Evolutionary conservation across 805 yeast species (phyloP), one percentile per base, ranked within the genome.

Genomic region (Tanozyma kutaoensis): DNA sequence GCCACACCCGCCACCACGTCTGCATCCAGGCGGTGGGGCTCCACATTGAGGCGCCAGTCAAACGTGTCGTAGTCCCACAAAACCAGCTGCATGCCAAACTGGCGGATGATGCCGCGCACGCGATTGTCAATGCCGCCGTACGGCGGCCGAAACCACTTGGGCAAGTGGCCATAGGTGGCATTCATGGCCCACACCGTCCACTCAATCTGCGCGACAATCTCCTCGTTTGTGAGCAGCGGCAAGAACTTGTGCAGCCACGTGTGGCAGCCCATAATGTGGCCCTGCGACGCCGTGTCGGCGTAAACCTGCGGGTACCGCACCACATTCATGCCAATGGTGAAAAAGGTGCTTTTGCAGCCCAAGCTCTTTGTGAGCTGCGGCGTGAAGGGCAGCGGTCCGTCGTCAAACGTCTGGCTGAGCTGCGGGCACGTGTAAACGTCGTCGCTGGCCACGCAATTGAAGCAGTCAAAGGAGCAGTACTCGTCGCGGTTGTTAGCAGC

Each of bases 121-220:
- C 97, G 58, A 46, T 85, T 76, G 53, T 88, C 98, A 19, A 82
- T 63, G 0, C 94, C 96, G 1, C 97, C 98, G 46, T 82, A 88
- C 1, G 98, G 98, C 0, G 98, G 98, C 38, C 98, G 67, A 49
- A 80, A 88, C 80, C 88, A 88, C 43, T 76, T 77, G 5, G 98
- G 98, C 8, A 80, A 46, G 42, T 85, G 86, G 15, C 74, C 62
- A 0, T 82, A 80, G 0, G 96, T 85, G 1, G 95, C 95, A 55
- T 88, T 86, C 85, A 86, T 81, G 4, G 96, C 95, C 96, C 96
- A 88, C 18, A 84, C 72, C 2, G 93, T 75, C 98, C 98, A 88
- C 50, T 86, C 76, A 21, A 88, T 54, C 47, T 88, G 94, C 0
- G 96, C 94, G 30, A 79, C 72, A 12, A 88, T 72, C 34, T 81